Conservation (phyloP, 257 asterid species). For the Primulina eburnea region DNA sequence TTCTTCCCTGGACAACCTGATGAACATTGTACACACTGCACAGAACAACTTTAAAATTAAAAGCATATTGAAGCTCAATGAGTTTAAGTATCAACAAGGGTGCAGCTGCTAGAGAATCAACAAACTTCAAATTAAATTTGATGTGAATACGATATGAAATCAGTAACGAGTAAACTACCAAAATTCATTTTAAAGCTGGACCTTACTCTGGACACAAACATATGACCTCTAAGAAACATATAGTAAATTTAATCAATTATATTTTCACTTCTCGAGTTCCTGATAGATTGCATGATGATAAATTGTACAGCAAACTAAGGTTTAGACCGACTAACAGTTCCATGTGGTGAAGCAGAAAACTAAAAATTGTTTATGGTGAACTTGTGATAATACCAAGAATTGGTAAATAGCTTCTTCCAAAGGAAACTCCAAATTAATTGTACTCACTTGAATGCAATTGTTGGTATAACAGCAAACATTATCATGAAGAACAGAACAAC, state of each 20-base stretch:
- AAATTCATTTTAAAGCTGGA: neutral
- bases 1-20: conserved; percentile 72
- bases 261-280: conserved; percentile 10
- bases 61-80: conserved; percentile 16
- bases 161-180: neutral
- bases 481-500: conserved; percentile 68
- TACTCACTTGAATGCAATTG: conserved; percentile 73
- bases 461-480: conserved; percentile 80
- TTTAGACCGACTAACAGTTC: conserved; percentile 14
- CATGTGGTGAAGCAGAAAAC: conserved; percentile 12
- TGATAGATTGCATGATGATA: conserved; percentile 2
- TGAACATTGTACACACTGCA: conserved; percentile 69
- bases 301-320: conserved; percentile 11
- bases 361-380: neutral
- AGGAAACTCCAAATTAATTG: conserved; percentile 15
- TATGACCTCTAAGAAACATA: conserved; percentile 3
- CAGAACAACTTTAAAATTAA: conserved; percentile 20
- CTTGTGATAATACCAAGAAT: conserved; percentile 5
- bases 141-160: neutral
- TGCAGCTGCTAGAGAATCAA: conserved; percentile 18
- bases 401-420: conserved; percentile 16
- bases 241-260: neutral
- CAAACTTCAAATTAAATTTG: conserved; percentile 2
- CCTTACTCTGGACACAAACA: conserved; percentile 8
- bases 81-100: conserved; percentile 15